phyloP scores from a whole-genome alignment of 805 yeast genomes.

The Priceomyces castillae region DNA sequence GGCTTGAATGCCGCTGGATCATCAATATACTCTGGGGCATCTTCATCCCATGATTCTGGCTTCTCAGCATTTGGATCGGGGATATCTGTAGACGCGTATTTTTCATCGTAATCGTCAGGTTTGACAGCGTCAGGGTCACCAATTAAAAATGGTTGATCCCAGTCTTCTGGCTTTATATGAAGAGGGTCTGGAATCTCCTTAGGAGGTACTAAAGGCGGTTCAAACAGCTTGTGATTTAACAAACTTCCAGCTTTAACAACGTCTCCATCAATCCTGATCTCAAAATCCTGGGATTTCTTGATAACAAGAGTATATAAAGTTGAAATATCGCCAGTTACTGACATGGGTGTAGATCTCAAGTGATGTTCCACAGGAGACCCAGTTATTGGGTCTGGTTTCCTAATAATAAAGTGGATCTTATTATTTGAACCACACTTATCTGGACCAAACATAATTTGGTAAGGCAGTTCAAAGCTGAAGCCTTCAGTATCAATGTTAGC shows the following conservation, averaged over 20 bases:
- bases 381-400: constrained; percentile 52
- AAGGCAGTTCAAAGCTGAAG: constrained; percentile 66
- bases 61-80: constrained; percentile 63
- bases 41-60: constrained; percentile 82
- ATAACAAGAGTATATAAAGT: constrained; percentile 76
- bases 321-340: constrained; percentile 53
- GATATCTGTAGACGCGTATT: constrained; percentile 54
- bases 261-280: constrained; percentile 80
- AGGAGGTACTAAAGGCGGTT: constrained; percentile 72
- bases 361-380: constrained; percentile 68
- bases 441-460: constrained; percentile 92
- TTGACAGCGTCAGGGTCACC: constrained; percentile 67
- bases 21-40: constrained; percentile 51
- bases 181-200: constrained; percentile 51
- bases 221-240: constrained; percentile 47
- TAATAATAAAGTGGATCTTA: constrained; percentile 74
- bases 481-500: constrained; percentile 35
- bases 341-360: constrained; percentile 63
- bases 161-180: constrained; percentile 69
- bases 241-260: constrained; percentile 69
- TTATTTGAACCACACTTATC: constrained; percentile 83
- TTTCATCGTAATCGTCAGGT: constrained; percentile 86
- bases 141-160: constrained; percentile 71
- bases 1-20: constrained; percentile 72
- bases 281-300: constrained; percentile 62